A percentile compares a stretch with the other conserved stretches of the same genome.
These are phyloP conservation scores for Fusarium zealandicum DNA, from an alignment of 2,329 filamentous ascomycete species.

Conservation along the genomic window DNA sequence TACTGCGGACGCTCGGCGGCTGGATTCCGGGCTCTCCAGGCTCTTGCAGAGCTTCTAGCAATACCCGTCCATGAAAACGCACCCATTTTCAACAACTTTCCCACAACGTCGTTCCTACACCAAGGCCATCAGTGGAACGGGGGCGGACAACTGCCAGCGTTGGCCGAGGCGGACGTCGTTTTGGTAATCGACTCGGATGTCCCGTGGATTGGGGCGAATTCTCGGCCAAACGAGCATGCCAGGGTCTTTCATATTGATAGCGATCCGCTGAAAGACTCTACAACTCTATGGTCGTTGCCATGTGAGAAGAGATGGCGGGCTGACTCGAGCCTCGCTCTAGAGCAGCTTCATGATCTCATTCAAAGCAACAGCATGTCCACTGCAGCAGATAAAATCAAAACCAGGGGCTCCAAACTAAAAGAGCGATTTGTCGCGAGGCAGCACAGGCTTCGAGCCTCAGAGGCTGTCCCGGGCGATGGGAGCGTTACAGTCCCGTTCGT, in stretches of 20 bases:
- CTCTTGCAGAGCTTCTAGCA: conserved; percentile 6
- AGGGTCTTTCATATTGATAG: conserved; percentile 22
- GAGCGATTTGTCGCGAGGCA: not conserved
- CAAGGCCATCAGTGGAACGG: conserved; percentile 14
- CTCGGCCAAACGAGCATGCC: not conserved
- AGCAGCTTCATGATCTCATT: not conserved
- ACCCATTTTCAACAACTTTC: conserved; percentile 24
- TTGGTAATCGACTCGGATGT: conserved; percentile 25
- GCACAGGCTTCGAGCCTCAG: not conserved
- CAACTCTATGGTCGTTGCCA: conserved; percentile 15
- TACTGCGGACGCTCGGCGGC: conserved; percentile 13
- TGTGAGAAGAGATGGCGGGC: conserved; percentile 18
- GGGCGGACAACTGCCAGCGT: conserved; percentile 10
- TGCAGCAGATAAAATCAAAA: not conserved
- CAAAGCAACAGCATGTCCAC: not conserved
- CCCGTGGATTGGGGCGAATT: conserved; percentile 21
- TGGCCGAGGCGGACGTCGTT: conserved; percentile 15
- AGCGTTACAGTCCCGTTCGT: not conserved
- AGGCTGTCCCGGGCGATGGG: not conserved
- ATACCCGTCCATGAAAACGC: conserved; percentile 21
- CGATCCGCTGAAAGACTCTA: conserved; percentile 16
- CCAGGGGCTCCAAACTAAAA: not conserved
- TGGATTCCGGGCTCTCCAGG: conserved; percentile 8
- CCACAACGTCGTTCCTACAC: conserved; percentile 15
- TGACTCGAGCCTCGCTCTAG: not conserved